phyloP scores from a whole-genome alignment of 345 rosid species.

The Pelargonium nanum region DNA sequence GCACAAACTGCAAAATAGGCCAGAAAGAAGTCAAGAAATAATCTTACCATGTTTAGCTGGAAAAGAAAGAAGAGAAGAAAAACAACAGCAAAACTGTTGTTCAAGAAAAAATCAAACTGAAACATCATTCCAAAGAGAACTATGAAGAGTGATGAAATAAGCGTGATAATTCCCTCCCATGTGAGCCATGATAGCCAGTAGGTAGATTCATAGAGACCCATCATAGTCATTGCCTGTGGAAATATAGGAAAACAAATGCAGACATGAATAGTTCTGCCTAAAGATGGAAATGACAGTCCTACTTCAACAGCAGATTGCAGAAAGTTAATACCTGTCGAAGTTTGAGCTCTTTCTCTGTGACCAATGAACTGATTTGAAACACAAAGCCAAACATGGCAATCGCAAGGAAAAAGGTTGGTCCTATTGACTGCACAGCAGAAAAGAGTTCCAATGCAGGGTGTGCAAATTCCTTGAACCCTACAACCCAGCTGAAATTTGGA shows the following conservation, averaged over 20 bases:
- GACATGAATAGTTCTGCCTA: not conserved
- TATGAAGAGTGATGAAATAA: conserved; percentile 61
- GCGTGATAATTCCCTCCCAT: conserved; percentile 64
- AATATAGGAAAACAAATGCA: conserved; percentile 7
- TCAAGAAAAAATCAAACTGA: conserved; percentile 80
- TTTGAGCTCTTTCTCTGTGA: conserved; percentile 83
- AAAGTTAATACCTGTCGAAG: conserved; percentile 69
- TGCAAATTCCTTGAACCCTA: conserved; percentile 70
- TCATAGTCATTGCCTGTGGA: conserved; percentile 70
- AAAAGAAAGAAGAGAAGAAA: conserved; percentile 77
- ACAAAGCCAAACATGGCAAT: conserved; percentile 85
- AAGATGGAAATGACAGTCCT: not conserved
- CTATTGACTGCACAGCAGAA: conserved; percentile 37
- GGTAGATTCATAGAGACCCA: conserved; percentile 85
- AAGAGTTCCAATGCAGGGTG: conserved; percentile 52
- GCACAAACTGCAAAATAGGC: not conserved
- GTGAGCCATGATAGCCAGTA: conserved; percentile 85
- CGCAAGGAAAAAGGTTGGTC: conserved; percentile 86
- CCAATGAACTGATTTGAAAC: conserved; percentile 64
- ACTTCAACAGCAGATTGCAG: conserved; percentile 3
- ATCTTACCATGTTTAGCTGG: conserved; percentile 71
- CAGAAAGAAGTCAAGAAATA: not conserved
- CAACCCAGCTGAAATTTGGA: conserved; percentile 58
- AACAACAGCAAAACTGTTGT: conserved; percentile 63
- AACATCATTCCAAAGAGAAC: conserved; percentile 92